Base-by-base conservation (phyloP, 805 yeast species). In the Saccharomycopsis sp. region DNA sequence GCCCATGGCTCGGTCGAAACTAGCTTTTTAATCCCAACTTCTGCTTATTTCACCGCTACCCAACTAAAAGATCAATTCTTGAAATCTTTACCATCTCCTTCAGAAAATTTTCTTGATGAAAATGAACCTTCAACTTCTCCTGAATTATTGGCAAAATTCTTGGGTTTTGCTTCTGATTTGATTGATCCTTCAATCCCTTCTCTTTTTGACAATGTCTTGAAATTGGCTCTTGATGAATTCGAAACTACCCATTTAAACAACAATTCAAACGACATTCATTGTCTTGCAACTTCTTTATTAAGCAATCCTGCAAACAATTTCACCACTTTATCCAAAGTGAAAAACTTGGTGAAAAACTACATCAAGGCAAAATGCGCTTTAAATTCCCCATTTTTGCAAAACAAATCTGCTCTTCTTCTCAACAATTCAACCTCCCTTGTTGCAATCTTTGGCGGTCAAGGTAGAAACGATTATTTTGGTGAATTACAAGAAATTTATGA, bases 381-480 rank as follows among this genome's bases (percentile, higher is more conserved):
- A 22, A 64, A 67, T 48, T 60, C 69, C 41, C 72, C 78, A 29
- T 65, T 72, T 52, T 61, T 62, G 54, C 64, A 64, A 49, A 67
- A 71, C 48, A 69, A 64, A 38, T 67, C 78, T 18, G 77, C 81
- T 38, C 69, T 89, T 44, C 73, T 73, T n/a, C 57, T 66, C 38
- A 68, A 69, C 44, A 64, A 69, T 31, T 63, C 70, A 38, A 84
- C 88, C 34, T 67, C 70, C 46, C 62, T 88, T 42, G 76, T 73
- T 46, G 95, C 96, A 49, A 77, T 92, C 52, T 92, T 89, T 55
- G 98, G 99, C 60, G 99, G 99, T 56, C 99, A 92, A 69, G 99
- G 99, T 64, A 89, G 86, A 68, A 97, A 92, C 59, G 96, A 92
- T 60, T 92, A 86, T 68, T 92, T 92, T 54, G 96, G 88, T 60